These are phyloP conservation scores for Diaporthe batatas DNA, from an alignment of 2,329 filamentous ascomycete genomes.

Conservation along the genomic window DNA sequence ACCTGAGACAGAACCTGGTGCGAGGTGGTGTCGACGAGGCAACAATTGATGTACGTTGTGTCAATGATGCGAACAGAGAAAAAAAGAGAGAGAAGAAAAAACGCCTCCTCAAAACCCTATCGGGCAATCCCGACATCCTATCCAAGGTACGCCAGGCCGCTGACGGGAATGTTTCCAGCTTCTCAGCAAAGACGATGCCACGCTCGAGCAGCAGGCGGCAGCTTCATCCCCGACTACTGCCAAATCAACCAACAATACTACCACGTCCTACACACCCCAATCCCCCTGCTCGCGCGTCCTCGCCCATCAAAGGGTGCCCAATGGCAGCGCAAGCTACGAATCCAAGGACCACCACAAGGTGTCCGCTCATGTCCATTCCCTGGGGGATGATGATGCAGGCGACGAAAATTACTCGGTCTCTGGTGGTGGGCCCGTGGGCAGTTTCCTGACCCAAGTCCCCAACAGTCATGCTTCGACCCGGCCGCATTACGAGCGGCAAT, in stretches of 20 bases:
- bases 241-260: conserved; percentile 18
- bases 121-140: not conserved
- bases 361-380: conserved; percentile 35
- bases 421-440: conserved; percentile 38
- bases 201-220: conserved; percentile 43
- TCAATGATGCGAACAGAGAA: not conserved
- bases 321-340: conserved; percentile 9
- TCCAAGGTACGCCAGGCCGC: not conserved
- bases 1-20: conserved; percentile 63
- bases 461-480: conserved; percentile 37
- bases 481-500: conserved; percentile 53
- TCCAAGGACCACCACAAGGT: conserved; percentile 34
- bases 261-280: not conserved
- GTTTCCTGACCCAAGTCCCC: conserved; percentile 37
- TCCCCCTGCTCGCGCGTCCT: conserved; percentile 1
- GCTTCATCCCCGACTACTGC: not conserved
- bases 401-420: conserved; percentile 25
- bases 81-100: not conserved
- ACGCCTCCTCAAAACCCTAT: not conserved
- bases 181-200: conserved; percentile 49
- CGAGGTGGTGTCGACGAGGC: conserved; percentile 62
- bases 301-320: not conserved
- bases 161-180: conserved; percentile 41
- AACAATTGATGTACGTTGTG: conserved; percentile 59
- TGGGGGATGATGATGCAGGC: conserved; percentile 40